These are phyloP conservation scores for Ogataea corticis DNA, from an alignment of 805 yeast species.

Conservation along the genomic window DNA sequence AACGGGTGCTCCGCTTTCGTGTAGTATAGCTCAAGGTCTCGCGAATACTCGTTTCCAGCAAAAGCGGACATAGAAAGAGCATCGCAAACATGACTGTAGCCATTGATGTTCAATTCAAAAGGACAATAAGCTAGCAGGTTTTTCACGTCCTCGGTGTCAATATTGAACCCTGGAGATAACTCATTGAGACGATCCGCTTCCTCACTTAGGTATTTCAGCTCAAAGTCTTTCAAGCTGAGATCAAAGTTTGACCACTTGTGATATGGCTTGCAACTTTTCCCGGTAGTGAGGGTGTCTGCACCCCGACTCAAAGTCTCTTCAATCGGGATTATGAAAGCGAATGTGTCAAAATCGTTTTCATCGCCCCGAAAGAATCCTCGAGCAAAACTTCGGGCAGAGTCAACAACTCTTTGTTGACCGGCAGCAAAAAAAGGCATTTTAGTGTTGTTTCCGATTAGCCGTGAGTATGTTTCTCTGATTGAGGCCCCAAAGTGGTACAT, in stretches of 20 bases:
- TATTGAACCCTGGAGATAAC: constrained; percentile 53
- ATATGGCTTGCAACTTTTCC: constrained; percentile 43
- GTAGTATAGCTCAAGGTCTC: constrained; percentile 61
- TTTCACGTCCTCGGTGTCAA: constrained; percentile 53
- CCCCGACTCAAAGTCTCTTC: constrained; percentile 52
- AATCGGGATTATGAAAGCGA: constrained; percentile 40
- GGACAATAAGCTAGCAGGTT: constrained; percentile 66
- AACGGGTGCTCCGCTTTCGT: constrained; percentile 57
- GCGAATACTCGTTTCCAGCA: constrained; percentile 58
- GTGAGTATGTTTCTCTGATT: constrained; percentile 49
- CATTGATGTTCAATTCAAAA: constrained; percentile 70
- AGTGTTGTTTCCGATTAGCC: constrained; percentile 40
- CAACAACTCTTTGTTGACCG: constrained; percentile 54
- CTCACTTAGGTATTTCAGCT: constrained; percentile 41
- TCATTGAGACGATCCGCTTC: constrained; percentile 60
- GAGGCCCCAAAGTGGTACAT: constrained; percentile 50
- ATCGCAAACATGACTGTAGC: constrained; percentile 65
- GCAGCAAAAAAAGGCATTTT: constrained; percentile 54
- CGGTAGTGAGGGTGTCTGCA: constrained; percentile 60
- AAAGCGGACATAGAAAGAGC: constrained; percentile 70
- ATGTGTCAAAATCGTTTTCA: constrained; percentile 38
- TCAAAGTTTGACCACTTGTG: constrained; percentile 29
- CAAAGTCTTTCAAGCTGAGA: constrained; percentile 13
- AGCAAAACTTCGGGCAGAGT: constrained; percentile 56
- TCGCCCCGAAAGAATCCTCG: constrained; percentile 49